A percentile compares a stretch with the other conserved stretches of the same genome.
These are phyloP conservation scores for Leccinum pellstonianum DNA, from an alignment of 768 basidiomycete genomes.

Conservation along the genomic window DNA sequence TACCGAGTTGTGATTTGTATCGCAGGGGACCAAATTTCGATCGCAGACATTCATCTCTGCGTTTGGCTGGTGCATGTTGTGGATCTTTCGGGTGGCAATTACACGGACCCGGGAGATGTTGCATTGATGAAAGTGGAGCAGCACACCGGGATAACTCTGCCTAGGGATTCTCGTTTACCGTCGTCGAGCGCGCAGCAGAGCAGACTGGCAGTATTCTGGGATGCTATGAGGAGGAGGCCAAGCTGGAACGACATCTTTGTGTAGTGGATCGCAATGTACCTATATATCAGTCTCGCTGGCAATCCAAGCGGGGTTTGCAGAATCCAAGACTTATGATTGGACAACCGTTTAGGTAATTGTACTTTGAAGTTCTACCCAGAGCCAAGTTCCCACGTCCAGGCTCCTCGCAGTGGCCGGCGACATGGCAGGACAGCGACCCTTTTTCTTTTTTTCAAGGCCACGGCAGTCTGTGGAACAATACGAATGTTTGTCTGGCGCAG, in stretches of 20 bases:
- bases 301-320: background rate
- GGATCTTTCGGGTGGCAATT: conserved; percentile 52
- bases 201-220: conserved; percentile 75
- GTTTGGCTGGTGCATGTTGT: conserved; percentile 71
- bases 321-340: background rate
- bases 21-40: conserved; percentile 76
- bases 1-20: background rate
- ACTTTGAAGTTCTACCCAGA: background rate
- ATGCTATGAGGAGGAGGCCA: conserved; percentile 55
- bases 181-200: conserved; percentile 25
- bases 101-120: conserved; percentile 48
- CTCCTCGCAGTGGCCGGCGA: background rate
- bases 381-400: conserved; percentile 13
- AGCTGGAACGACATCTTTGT: conserved; percentile 71
- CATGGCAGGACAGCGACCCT: conserved; percentile 20
- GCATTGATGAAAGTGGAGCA: conserved; percentile 52
- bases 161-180: conserved; percentile 39
- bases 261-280: background rate
- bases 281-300: too few species aligned
- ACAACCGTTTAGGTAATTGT: background rate
- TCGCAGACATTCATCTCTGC: conserved; percentile 79
- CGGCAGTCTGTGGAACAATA: conserved; percentile 36
- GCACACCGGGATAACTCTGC: conserved; percentile 42
- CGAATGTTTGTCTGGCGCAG: conserved; percentile 45
- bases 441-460: conserved; percentile 14